Percentiles rank a stretch among this genome's conserved stretches.
Conservation (phyloP, 2,329 filamentous ascomycete genomes). For the Colletotrichum gloeosporioides region DNA sequence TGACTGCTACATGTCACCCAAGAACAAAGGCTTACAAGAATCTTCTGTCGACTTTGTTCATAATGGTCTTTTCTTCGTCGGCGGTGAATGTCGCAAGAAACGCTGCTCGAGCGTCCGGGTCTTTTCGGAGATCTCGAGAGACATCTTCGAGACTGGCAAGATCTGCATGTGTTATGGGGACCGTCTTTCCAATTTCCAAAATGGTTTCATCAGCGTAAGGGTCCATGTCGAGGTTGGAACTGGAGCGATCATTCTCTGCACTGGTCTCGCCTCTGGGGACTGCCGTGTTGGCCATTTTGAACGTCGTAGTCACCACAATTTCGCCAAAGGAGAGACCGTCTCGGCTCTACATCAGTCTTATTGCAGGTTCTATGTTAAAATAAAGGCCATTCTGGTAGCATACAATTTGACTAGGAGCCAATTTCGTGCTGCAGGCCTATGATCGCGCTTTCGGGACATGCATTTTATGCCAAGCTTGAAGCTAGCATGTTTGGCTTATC, state of each 20-base stretch:
- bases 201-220: background rate
- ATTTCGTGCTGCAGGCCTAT: background rate
- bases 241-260: background rate
- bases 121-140: background rate
- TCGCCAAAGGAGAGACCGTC: background rate
- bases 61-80: conserved; percentile 41
- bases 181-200: background rate
- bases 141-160: background rate
- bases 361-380: background rate
- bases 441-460: background rate
- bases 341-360: background rate
- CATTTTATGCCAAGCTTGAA: background rate
- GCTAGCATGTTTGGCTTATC: background rate
- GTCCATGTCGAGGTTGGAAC: background rate
- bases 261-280: background rate
- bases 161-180: background rate
- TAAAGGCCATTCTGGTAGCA: background rate
- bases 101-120: conserved; percentile 24
- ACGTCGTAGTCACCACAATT: background rate
- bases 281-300: background rate
- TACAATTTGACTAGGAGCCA: background rate
- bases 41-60: conserved; percentile 42
- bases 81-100: conserved; percentile 42
- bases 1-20: background rate
- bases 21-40: conserved; percentile 27